Evolutionary conservation across 148 eudicot species (phyloP), one percentile per base, ranked within the genome.

Genomic region (Nepenthes gracilis): DNA sequence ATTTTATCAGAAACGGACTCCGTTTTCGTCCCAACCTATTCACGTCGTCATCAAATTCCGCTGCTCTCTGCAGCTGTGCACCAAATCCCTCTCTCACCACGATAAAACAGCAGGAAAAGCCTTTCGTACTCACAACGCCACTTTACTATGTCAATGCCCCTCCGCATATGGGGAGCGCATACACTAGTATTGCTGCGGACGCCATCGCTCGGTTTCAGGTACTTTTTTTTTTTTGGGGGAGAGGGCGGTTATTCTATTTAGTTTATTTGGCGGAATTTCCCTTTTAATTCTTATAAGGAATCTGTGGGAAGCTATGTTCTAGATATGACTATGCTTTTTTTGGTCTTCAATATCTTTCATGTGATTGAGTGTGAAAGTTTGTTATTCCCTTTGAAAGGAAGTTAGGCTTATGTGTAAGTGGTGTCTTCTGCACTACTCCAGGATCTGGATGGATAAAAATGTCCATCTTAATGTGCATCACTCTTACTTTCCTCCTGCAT

Each of bases 81-180:
- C 14, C 57, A 38, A 4, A 54, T 51, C 48, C 69, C 49, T 65
- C 48, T 14, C 6, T 4, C 8, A 40, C 45, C 36, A 34, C 9
- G 10, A n/a, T n/a, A 10, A 14, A 54, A 13, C 58, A 23, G 37
- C 66, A 55, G n/a, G 59, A 43, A 12, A 87, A 77, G 32, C 66
- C 83, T 36, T 94, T 83, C 71, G 95, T 94, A 69, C 68, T 94
- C 61, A 94, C 99, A 5, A 94, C 99, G 47, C 99, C 99, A 2
- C 90, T 94, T 64, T 94, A 94, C 78, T 94, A 94, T 74, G 99
- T 94, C 3, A 94, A 94, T 84, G 99, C 95, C 75, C 97, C 97
- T 72, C 99, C 99, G 55, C 99, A 94, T 58, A 82, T 94, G 96
- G 99, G 99, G 53, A 94, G 99, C 53, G 99, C 99, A 57, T 94